Evolutionary conservation across 2,329 filamentous ascomycete species (phyloP).

Genomic region (Ploettnerulaceae sp.): DNA sequence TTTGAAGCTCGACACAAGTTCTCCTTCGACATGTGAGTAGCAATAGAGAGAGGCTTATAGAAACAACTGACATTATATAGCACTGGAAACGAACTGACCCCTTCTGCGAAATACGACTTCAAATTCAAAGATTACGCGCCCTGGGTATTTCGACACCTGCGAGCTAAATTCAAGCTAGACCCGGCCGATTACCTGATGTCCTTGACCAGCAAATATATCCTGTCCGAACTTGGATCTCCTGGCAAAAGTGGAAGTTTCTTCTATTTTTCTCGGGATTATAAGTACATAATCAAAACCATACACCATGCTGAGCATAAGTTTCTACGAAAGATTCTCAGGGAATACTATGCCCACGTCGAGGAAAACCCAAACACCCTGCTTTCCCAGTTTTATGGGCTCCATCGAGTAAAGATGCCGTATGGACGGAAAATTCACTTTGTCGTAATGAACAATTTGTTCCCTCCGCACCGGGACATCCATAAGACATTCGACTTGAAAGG

Average conservation of each 20-base stretch:
- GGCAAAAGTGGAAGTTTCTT: conserved; percentile 99
- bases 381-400: conserved; percentile 95
- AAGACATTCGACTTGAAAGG: conserved; percentile 96
- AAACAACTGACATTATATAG: conserved; percentile 44
- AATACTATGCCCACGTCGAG: conserved; percentile 90
- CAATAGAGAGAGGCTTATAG: neutral
- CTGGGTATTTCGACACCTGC: conserved; percentile 94
- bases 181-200: conserved; percentile 98
- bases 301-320: conserved; percentile 93
- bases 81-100: conserved; percentile 93
- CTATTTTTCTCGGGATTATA: conserved; percentile 98
- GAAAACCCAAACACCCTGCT: conserved; percentile 94
- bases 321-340: conserved; percentile 73
- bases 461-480: conserved; percentile 94
- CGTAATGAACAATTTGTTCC: conserved; percentile 99
- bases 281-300: conserved; percentile 99
- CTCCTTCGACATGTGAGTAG: conserved; percentile 89
- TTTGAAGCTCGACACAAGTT: conserved; percentile 96
- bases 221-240: conserved; percentile 93
- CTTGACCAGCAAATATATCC: conserved; percentile 94
- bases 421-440: conserved; percentile 99
- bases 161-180: conserved; percentile 82
- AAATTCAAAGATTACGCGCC: conserved; percentile 99
- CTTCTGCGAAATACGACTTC: conserved; percentile 99
- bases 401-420: conserved; percentile 97